Base-by-base conservation (phyloP, 257 asterid species). In the Coffea canephora region DNA sequence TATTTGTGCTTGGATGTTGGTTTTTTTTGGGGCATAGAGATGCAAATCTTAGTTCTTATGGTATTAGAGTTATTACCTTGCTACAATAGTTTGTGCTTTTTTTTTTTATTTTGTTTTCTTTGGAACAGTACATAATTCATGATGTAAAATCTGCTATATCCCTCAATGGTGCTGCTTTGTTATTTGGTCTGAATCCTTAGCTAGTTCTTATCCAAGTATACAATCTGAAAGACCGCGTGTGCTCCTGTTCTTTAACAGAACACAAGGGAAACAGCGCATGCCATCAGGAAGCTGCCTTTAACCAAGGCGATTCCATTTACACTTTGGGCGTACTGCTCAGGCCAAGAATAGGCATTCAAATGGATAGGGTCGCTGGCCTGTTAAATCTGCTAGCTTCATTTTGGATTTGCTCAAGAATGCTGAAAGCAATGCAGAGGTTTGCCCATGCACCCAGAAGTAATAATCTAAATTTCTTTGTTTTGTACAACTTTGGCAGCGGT, bases 261-360 rank as follows among this genome's bases (percentile, higher is more conserved):
- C 83, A 93, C 98, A 1, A 89, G 97, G 79, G 97, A 94, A 62
- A 92, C 98, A 6, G 98, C 96, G 0, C 98, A 94, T 55, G 96
- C 98, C 77, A 78, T 92, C 81, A 84, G 97, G 68, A 91, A 88
- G 91, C 74, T 94, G 80, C 92, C 92, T 75, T 84, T 94, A 21
- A 81, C 10, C 81, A 90, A 45, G 98, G n/a, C n/a, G n/a, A n/a
- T n/a, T n/a, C n/a, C n/a, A n/a, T n/a, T n/a, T n/a, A n/a, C n/a
- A n/a, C n/a, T n/a, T n/a, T n/a, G n/a, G 31, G 31, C 31, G 31
- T 27, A 27, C 31, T 27, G 31, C 31, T 27, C 31, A 27, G 31
- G 31, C 31, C 31, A 27, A 27, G 31, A 27, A 27, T 27, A 27
- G 31, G 31, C 31, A 27, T 27, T 27, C 31, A 27, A 91, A 91